Conservation (phyloP, 106 monocot species). For the Triglochin maritima region DNA sequence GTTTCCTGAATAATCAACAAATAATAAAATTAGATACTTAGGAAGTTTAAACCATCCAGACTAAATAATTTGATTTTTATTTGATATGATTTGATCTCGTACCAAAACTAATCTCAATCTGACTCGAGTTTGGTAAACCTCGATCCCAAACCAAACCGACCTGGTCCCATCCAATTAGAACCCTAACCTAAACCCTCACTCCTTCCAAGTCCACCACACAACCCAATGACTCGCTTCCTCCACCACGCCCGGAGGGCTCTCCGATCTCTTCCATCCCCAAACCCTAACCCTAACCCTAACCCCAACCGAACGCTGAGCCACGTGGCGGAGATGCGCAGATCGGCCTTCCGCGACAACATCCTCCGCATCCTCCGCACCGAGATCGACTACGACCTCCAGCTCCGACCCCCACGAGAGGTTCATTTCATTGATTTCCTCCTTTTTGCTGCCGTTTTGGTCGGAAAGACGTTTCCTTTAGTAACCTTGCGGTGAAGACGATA, state of each 20-base stretch:
- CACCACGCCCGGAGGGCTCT: constrained; percentile 2
- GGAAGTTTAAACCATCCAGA: no score
- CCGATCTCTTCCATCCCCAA: not conserved
- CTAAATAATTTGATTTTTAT: no score
- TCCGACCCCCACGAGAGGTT: constrained; percentile 41
- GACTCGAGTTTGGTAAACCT: no score
- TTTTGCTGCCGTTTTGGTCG: not conserved
- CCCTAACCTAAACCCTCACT: not conserved
- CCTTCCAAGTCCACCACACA: not conserved
- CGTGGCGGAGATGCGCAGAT: constrained; percentile 59
- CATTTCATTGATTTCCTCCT: not conserved
- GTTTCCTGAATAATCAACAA: no score
- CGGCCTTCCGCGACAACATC: constrained; percentile 52
- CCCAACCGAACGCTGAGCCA: constrained; percentile 5
- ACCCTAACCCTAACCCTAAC: not conserved
- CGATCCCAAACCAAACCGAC: no score
- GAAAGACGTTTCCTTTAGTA: no score
- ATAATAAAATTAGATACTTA: no score
- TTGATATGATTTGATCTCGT: no score
- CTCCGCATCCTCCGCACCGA: constrained; percentile 65
- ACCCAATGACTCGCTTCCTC: constrained; percentile 1
- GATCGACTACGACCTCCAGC: constrained; percentile 36
- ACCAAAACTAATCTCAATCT: no score
- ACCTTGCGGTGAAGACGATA: no score
- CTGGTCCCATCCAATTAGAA: not conserved